Conservation (phyloP, 192 early-diverging fungal genomes). For the Coemansia sp. region DNA sequence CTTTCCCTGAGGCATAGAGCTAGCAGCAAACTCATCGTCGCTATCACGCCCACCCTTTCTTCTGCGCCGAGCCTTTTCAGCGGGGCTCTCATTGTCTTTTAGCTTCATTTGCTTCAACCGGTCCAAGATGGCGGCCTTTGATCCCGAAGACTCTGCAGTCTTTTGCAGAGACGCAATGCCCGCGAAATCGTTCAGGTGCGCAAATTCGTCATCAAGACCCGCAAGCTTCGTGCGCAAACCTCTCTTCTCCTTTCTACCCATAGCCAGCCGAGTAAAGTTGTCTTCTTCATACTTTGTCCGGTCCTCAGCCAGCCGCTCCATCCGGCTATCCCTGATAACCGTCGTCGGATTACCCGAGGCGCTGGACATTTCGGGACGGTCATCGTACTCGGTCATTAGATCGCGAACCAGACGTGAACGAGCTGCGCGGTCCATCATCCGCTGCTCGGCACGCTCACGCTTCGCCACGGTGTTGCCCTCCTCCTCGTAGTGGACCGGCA, state of each 20-base stretch:
- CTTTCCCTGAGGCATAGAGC: constrained; percentile 8
- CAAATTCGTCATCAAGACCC: constrained; percentile 82
- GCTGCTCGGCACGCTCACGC: constrained; percentile 61
- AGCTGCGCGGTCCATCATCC: constrained; percentile 66
- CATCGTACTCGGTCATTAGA: constrained; percentile 76
- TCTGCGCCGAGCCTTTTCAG: constrained; percentile 40
- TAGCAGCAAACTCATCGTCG: constrained; percentile 21
- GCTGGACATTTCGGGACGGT: constrained; percentile 77
- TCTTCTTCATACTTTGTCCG: constrained; percentile 81
- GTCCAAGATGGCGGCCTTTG: constrained; percentile 40
- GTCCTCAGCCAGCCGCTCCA: constrained; percentile 63
- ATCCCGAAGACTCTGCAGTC: constrained; percentile 5
- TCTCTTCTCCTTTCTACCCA: constrained; percentile 75
- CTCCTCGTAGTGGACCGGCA: constrained; percentile 84
- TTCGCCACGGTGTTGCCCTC: constrained; percentile 57
- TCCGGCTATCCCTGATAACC: constrained; percentile 53
- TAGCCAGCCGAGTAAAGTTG: constrained; percentile 74
- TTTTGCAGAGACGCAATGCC: constrained; percentile 38
- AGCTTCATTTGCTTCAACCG: constrained; percentile 27
- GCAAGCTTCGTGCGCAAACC: constrained; percentile 57
- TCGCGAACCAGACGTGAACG: constrained; percentile 84
- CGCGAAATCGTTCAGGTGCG: constrained; percentile 59
- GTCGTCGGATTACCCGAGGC: constrained; percentile 71
- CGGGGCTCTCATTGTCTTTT: constrained; percentile 39
- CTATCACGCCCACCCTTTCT: constrained; percentile 17